phyloP scores from a whole-genome alignment of 192 early-diverging fungal species.

The Pilaira anomala region DNA sequence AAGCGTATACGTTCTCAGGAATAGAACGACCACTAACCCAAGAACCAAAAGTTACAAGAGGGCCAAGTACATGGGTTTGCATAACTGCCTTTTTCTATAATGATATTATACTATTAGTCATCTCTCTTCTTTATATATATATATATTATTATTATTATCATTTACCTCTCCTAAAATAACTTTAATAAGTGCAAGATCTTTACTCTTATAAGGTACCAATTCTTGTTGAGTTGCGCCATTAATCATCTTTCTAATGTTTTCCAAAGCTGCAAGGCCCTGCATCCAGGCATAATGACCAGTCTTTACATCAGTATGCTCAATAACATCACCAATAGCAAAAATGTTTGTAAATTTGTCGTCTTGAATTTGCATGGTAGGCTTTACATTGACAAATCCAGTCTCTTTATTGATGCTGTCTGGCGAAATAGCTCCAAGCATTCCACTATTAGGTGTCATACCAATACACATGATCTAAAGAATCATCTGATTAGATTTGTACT shows the following conservation, averaged over 20 bases:
- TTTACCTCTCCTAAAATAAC: constrained; percentile 25
- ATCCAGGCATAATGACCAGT: constrained; percentile 34
- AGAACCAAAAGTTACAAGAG: constrained; percentile 23
- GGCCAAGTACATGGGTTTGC: constrained; percentile 27
- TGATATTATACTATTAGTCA: neutral
- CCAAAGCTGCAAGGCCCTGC: constrained; percentile 20
- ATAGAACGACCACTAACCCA: constrained; percentile 27
- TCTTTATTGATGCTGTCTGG: constrained; percentile 51
- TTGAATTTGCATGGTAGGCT: constrained; percentile 68
- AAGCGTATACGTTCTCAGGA: constrained; percentile 24
- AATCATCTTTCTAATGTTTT: constrained; percentile 24
- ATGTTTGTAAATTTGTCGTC: constrained; percentile 57
- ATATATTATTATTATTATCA: neutral
- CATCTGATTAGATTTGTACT: neutral
- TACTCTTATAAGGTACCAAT: constrained; percentile 22
- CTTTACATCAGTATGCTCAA: constrained; percentile 44
- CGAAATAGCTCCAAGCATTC: constrained; percentile 51
- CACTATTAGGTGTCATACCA: constrained; percentile 71
- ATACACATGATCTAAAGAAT: constrained; percentile 67
- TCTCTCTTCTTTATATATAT: neutral
- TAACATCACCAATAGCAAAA: constrained; percentile 74
- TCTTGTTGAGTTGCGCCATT: constrained; percentile 4
- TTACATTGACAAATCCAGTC: constrained; percentile 59
- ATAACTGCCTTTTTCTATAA: constrained; percentile 23
- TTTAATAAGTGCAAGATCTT: constrained; percentile 23